These are phyloP conservation scores for Arctium lappa DNA, from an alignment of 129 eudicot species.

Conservation along the genomic window DNA sequence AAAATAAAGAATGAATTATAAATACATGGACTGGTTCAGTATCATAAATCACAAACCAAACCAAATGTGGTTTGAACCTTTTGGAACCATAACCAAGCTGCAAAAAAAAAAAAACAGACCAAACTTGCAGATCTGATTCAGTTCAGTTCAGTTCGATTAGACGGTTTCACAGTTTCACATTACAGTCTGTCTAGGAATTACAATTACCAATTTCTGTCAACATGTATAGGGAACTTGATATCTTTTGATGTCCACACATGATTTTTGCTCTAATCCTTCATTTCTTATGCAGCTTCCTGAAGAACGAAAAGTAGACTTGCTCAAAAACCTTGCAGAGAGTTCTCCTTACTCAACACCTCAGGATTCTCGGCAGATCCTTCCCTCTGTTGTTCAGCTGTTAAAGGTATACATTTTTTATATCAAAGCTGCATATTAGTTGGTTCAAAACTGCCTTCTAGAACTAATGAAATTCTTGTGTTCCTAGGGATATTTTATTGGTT, in stretches of 20 bases:
- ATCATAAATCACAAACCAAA: neutral
- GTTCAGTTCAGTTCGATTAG: neutral
- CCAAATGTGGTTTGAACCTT: neutral
- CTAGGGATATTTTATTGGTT: neutral
- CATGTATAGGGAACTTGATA: neutral
- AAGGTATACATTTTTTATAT: conserved; percentile 41
- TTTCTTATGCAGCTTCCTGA: conserved; percentile 63
- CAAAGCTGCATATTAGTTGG: neutral
- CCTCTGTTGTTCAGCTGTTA: conserved; percentile 70
- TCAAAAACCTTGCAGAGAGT: conserved; percentile 92
- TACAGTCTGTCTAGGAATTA: neutral
- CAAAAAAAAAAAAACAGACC: neutral
- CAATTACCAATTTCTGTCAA: neutral
- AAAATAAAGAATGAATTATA: too few relatives aligned
- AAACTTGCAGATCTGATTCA: neutral
- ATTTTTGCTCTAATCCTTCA: neutral
- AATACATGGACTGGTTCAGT: neutral
- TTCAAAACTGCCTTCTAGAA: neutral
- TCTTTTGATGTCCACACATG: neutral
- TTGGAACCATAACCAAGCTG: neutral
- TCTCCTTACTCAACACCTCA: conserved; percentile 84
- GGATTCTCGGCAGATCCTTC: conserved; percentile 88
- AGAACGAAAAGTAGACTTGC: conserved; percentile 80
- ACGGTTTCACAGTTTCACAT: neutral
- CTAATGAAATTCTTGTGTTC: neutral